These are phyloP conservation scores for Luffa aegyptiaca DNA, from an alignment of 306 rosid genomes.

Conservation along the genomic window DNA sequence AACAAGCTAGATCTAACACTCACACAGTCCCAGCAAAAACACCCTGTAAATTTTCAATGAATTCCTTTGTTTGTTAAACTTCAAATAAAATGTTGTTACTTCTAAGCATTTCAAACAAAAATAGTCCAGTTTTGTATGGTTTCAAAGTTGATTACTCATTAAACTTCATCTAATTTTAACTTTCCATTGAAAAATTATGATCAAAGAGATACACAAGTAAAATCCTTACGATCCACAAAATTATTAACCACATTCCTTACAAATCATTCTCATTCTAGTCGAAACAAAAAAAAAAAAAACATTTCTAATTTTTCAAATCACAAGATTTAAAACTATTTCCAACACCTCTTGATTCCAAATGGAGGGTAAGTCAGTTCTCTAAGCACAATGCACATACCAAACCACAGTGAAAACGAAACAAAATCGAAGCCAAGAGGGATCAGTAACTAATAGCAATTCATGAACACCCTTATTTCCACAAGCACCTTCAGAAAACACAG, in stretches of 20 bases:
- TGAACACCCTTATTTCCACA: not conserved
- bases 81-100: too few relatives aligned
- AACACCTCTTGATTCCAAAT: not conserved
- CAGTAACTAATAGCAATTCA: not conserved
- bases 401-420: not conserved
- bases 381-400: not conserved
- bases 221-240: not conserved
- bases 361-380: not conserved
- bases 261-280: not conserved
- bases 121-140: not conserved
- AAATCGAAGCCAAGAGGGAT: not conserved
- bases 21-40: not conserved
- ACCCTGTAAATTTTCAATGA: not conserved
- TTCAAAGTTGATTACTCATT: not conserved
- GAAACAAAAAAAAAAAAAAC: too few relatives aligned
- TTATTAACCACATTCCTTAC: not conserved
- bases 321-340: not conserved
- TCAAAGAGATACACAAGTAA: not conserved
- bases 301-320: not conserved
- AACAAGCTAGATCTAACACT: not conserved
- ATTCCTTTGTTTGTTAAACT: too few relatives aligned
- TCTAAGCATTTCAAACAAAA: too few relatives aligned
- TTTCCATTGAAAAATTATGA: not conserved
- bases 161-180: not conserved
- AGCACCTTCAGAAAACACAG: too few relatives aligned